phyloP scores from a whole-genome alignment of 176 grass and related monocot species.

The Aegilops speltoides region DNA sequence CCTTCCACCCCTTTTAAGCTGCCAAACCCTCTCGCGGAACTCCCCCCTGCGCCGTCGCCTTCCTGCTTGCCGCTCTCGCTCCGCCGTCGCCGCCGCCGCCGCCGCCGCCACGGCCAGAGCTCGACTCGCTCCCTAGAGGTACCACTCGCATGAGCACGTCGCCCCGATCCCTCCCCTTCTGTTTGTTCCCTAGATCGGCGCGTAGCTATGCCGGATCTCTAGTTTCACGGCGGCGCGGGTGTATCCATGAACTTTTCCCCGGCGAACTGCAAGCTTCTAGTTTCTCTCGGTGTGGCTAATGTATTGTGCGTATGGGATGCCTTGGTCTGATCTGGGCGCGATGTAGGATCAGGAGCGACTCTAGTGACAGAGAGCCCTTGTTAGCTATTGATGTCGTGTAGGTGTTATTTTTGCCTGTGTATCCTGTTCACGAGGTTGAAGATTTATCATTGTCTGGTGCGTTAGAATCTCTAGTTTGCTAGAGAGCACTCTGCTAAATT shows the following conservation, averaged over 20 bases:
- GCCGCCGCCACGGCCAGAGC: constrained; percentile 11
- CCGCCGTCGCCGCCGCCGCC: not conserved
- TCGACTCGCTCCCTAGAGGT: constrained; percentile 15
- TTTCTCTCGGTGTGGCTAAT: not conserved
- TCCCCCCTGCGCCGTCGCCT: constrained; percentile 10
- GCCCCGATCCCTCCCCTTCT: not conserved
- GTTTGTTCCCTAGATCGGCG: not conserved
- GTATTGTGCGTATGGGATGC: no score
- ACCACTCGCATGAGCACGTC: not conserved
- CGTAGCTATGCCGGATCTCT: not conserved
- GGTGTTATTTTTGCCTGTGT: not conserved
- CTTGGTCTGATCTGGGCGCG: not conserved
- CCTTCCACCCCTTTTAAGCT: not conserved
- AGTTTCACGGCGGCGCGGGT: not conserved
- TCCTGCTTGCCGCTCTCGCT: constrained; percentile 15
- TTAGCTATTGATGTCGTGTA: not conserved
- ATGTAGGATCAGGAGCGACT: not conserved
- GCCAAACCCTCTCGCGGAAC: not conserved
- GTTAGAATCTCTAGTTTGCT: not conserved
- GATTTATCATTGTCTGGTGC: not conserved
- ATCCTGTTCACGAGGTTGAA: not conserved
- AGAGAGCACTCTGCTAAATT: not conserved
- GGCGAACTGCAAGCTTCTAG: not conserved
- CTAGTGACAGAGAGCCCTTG: not conserved
- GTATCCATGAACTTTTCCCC: not conserved